These are phyloP conservation scores for Phylloboletellus chloephorus DNA, from an alignment of 1,284 basidiomycete species.

Conservation along the genomic window DNA sequence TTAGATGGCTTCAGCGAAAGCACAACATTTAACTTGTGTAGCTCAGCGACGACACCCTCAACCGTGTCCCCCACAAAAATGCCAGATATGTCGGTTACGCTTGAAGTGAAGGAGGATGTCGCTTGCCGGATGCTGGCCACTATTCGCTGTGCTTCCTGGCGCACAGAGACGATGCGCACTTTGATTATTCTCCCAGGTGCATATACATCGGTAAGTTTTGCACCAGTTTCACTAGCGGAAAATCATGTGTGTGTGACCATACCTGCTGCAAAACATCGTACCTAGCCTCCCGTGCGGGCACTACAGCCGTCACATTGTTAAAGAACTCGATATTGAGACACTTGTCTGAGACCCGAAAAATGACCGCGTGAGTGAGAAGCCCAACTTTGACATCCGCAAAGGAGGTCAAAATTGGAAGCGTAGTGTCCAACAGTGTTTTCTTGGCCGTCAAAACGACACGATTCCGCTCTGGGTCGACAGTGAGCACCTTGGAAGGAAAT, in stretches of 20 bases:
- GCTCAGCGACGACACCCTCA: slow-evolving; percentile 63
- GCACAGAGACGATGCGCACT: slow-evolving; percentile 77
- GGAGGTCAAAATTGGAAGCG: slow-evolving; percentile 62
- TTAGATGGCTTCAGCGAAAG: slow-evolving; percentile 67
- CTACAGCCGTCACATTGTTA: slow-evolving; percentile 80
- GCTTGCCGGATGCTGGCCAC: slow-evolving; percentile 88
- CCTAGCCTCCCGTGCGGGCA: slow-evolving; percentile 81
- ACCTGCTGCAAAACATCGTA: slow-evolving; percentile 33
- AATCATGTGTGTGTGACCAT: neutral
- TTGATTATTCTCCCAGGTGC: slow-evolving; percentile 80
- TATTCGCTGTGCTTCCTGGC: slow-evolving; percentile 61
- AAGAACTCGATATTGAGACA: slow-evolving; percentile 85
- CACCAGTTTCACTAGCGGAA: slow-evolving; percentile 29
- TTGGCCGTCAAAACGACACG: slow-evolving; percentile 89
- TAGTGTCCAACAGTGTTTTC: slow-evolving; percentile 83
- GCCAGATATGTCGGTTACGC: slow-evolving; percentile 57
- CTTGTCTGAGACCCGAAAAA: slow-evolving; percentile 78
- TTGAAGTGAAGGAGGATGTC: slow-evolving; percentile 46
- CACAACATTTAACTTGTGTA: slow-evolving; percentile 83
- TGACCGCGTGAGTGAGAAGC: slow-evolving; percentile 74
- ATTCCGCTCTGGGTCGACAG: slow-evolving; percentile 77
- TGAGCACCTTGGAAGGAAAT: slow-evolving; percentile 59
- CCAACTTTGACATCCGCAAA: slow-evolving; percentile 71
- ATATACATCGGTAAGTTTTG: slow-evolving; percentile 65
- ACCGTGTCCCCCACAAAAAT: slow-evolving; percentile 76